Evolutionary conservation across 331 rosid species (phyloP).

Genomic region (Stylosanthes scabra): DNA sequence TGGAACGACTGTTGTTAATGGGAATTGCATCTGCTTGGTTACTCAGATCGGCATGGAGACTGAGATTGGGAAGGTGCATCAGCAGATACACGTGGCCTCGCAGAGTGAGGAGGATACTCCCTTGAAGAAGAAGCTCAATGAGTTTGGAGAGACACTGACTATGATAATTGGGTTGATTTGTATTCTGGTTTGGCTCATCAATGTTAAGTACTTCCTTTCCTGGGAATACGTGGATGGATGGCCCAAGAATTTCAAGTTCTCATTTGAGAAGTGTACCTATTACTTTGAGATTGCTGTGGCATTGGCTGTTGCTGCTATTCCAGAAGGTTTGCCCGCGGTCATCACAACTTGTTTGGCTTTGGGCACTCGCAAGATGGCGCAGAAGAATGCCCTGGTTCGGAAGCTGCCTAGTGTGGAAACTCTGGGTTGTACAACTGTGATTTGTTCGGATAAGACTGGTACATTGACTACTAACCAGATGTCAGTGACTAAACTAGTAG

Average conservation of each 20-base stretch:
- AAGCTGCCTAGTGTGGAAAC: slow-evolving; percentile 88
- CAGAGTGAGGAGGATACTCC: slow-evolving; percentile 85
- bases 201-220: slow-evolving; percentile 79
- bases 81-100: slow-evolving; percentile 69
- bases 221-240: slow-evolving; percentile 78
- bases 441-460: slow-evolving; percentile 89
- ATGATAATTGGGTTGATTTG: slow-evolving; percentile 73
- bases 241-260: slow-evolving; percentile 78
- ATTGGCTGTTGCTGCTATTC: slow-evolving; percentile 88
- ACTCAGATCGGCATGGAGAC: slow-evolving; percentile 75
- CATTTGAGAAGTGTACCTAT: slow-evolving; percentile 82
- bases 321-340: slow-evolving; percentile 84
- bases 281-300: slow-evolving; percentile 85
- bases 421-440: slow-evolving; percentile 85
- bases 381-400: slow-evolving; percentile 80
- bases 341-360: slow-evolving; percentile 79
- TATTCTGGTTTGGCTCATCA: slow-evolving; percentile 78
- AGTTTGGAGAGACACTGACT: slow-evolving; percentile 75
- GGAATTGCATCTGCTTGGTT: slow-evolving; percentile 78
- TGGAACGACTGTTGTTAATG: slow-evolving; percentile 80
- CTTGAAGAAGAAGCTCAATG: slow-evolving; percentile 77
- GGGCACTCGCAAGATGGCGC: slow-evolving; percentile 87
- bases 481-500: slow-evolving; percentile 79
- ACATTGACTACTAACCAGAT: slow-evolving; percentile 91
- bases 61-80: slow-evolving; percentile 86